Percentiles rank a stretch among this genome's conserved stretches.
phyloP scores from a whole-genome alignment of 2,329 filamentous ascomycete genomes.

The Pseudogymnoascus sp. region DNA sequence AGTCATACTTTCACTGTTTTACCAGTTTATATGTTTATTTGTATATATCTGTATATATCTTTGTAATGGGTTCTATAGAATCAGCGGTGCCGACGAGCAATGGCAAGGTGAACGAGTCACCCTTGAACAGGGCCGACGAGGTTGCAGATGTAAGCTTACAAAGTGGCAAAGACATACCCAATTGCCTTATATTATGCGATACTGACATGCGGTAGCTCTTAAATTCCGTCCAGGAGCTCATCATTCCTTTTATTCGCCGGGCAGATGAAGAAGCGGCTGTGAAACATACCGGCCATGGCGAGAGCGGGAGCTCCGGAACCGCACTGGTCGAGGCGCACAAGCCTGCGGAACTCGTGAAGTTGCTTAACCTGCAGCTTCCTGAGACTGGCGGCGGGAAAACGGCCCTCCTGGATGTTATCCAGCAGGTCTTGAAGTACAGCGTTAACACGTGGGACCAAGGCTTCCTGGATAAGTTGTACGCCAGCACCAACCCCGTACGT shows the following conservation, averaged over 20 bases:
- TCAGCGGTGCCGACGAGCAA: slow-evolving; percentile 13
- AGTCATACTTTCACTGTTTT: background rate
- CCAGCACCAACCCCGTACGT: slow-evolving; percentile 72
- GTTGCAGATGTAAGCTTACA: slow-evolving; percentile 36
- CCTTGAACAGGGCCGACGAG: slow-evolving; percentile 35
- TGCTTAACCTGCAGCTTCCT: slow-evolving; percentile 52
- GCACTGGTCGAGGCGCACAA: slow-evolving; percentile 55
- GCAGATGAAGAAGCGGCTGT: slow-evolving; percentile 56
- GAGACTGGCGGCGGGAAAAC: slow-evolving; percentile 54
- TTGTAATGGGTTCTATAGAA: slow-evolving; percentile 18
- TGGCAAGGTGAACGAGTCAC: slow-evolving; percentile 11
- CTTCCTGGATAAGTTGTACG: slow-evolving; percentile 91
- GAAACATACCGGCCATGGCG: slow-evolving; percentile 44
- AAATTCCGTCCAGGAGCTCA: slow-evolving; percentile 55
- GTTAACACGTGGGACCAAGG: slow-evolving; percentile 99
- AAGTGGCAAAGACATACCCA: background rate
- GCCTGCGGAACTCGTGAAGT: slow-evolving; percentile 47
- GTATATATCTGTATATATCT: background rate
- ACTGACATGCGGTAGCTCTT: slow-evolving; percentile 46
- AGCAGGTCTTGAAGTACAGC: slow-evolving; percentile 68
- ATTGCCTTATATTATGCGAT: background rate
- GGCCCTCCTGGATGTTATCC: slow-evolving; percentile 63
- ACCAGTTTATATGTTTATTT: background rate
- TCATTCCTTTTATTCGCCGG: slow-evolving; percentile 62
- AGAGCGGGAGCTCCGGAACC: slow-evolving; percentile 37